These are phyloP conservation scores for Leucaena leucocephala DNA, from an alignment of 306 rosid species.

Conservation along the genomic window DNA sequence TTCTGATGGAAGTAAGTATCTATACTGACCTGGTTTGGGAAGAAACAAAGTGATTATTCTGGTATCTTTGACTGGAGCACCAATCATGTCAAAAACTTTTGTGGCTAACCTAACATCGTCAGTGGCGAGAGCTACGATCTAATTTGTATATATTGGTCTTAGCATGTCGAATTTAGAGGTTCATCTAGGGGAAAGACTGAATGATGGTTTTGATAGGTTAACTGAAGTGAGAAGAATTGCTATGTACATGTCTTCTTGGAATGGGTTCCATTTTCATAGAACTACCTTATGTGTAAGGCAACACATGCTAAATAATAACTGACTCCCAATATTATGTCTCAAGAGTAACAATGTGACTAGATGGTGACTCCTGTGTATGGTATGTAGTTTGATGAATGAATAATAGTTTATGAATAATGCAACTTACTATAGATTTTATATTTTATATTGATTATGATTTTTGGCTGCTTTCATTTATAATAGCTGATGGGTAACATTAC, in stretches of 20 bases:
- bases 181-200: neutral
- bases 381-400: neutral
- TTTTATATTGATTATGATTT: neutral
- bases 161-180: neutral
- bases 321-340: neutral
- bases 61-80: neutral
- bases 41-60: constrained; percentile 1
- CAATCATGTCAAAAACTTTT: neutral
- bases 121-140: neutral
- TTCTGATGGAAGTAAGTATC: constrained; percentile 55
- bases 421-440: neutral
- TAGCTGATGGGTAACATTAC: too few relatives aligned
- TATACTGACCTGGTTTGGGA: constrained; percentile 6
- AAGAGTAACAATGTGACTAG: neutral
- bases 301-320: neutral
- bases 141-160: neutral
- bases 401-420: neutral
- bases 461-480: neutral
- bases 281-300: neutral
- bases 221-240: neutral
- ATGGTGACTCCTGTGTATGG: neutral
- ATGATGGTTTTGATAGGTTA: neutral
- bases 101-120: neutral
- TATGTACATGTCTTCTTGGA: neutral
- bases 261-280: neutral